Evolutionary conservation across 129 eudicot species (phyloP).

Genomic region (Arctium minus): DNA sequence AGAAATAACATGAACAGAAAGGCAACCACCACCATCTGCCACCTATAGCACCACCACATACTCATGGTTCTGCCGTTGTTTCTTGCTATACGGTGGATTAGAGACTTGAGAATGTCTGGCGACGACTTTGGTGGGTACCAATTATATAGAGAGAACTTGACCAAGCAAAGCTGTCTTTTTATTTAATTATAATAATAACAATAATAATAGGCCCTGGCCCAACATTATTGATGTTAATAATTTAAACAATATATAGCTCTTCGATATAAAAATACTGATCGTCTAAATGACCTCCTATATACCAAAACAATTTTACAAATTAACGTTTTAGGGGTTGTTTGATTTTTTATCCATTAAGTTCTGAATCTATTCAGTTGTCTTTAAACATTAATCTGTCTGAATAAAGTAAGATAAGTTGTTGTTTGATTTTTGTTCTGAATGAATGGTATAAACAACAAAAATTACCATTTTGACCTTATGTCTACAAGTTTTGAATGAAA

Average conservation of each 20-base stretch:
- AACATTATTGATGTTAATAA: not conserved
- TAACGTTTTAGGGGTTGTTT: too few relatives aligned
- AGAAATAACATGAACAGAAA: slow-evolving; percentile 4
- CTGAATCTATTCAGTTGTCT: too few relatives aligned
- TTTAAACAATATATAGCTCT: not conserved
- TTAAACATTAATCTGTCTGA: too few relatives aligned
- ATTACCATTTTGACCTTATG: too few relatives aligned
- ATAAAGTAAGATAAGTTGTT: too few relatives aligned
- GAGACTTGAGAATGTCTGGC: not conserved
- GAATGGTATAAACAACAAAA: too few relatives aligned
- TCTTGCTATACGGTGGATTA: slow-evolving; percentile 1
- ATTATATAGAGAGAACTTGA: slow-evolving; percentile 13
- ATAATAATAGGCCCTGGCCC: not conserved
- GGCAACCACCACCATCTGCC: slow-evolving; percentile 24
- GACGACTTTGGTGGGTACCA: slow-evolving; percentile 1
- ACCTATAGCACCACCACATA: slow-evolving; percentile 3
- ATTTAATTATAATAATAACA: not conserved
- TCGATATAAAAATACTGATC: too few relatives aligned
- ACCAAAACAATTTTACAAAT: too few relatives aligned
- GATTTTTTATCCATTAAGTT: too few relatives aligned
- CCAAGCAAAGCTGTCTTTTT: not conserved
- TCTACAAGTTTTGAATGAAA: too few relatives aligned
- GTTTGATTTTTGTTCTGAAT: too few relatives aligned
- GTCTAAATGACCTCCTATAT: too few relatives aligned
- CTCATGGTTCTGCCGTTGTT: slow-evolving; percentile 18